Evolutionary conservation across 306 rosid genomes (phyloP), one percentile per base, ranked within the genome.

Genomic region (Trichosanthes truncata): DNA sequence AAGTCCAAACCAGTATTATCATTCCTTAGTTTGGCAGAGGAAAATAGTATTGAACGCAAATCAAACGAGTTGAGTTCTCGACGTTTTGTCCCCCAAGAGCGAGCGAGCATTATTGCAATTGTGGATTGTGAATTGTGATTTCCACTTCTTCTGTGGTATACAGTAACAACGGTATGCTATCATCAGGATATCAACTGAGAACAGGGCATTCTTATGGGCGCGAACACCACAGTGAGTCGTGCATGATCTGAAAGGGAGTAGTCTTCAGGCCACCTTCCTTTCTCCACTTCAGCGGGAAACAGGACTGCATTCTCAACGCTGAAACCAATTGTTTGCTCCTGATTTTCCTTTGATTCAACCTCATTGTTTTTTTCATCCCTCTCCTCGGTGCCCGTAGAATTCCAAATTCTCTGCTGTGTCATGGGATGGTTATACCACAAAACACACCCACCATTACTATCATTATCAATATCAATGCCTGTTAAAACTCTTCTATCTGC

Each of bases 241-340:
- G 98, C 98, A 73, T 94, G 98, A 83, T 94, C 98, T 4, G 98
- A 94, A 43, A 94, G 97, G 35, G 88, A 90, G 77, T 90, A 94
- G 82, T 94, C 89, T 38, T 94, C 96, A 1, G 98, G 98, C 98
- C 98, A 94, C 49, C 85, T 87, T 78, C 98, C 98, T 80, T 83
- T 92, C 92, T 94, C 98, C 46, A 85, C 97, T 78, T 94, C 98
- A 17, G 97, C 90, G 80, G 98, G 98, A 83, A 85, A 94, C 63
- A 94, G 76, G 49, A 91, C 96, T 41, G 98, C 98, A 49, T 94
- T 87, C 83, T 94, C 89, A 1, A 94, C 88, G 46, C 90, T 87
- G 49, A 94, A 94, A 65, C 98, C 98, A 75, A 92, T 84, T 25
- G 88, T 87, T 81, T 87, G 93, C 41, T 88, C 91, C 79, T 80